Evolutionary conservation across 106 monocot species (phyloP).

Genomic region (Acanthochlamys bracteata): DNA sequence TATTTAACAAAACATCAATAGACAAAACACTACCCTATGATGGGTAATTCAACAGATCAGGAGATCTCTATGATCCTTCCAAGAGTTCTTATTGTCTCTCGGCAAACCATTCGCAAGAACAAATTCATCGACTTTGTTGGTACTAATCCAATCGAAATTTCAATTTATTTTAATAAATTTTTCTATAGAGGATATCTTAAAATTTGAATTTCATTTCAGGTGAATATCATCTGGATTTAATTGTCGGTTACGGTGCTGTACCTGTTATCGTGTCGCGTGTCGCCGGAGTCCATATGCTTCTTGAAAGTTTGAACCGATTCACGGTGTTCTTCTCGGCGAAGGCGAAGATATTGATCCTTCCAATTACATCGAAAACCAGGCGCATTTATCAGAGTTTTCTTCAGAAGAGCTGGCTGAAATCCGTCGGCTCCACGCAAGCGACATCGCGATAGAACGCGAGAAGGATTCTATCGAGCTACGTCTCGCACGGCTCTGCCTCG

Average conservation of each 20-base stretch:
- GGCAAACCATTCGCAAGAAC: constrained; percentile 90
- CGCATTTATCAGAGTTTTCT: constrained; percentile 31
- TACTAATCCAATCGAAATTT: constrained; percentile 4
- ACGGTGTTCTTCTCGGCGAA: constrained; percentile 92
- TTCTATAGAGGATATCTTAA: background rate
- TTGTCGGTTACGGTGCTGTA: constrained; percentile 77
- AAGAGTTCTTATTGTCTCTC: constrained; percentile 86
- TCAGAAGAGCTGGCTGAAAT: constrained; percentile 52
- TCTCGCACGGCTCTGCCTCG: constrained; percentile 78
- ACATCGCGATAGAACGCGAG: constrained; percentile 62
- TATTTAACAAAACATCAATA: background rate
- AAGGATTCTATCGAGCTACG: constrained; percentile 90
- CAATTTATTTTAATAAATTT: background rate
- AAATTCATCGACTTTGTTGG: constrained; percentile 98
- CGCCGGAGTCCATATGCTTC: constrained; percentile 71
- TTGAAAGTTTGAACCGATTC: constrained; percentile 94
- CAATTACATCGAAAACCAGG: constrained; percentile 27
- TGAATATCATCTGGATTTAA: constrained; percentile 88
- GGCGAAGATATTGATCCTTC: constrained; percentile 93
- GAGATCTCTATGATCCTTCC: constrained; percentile 68
- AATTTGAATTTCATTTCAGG: constrained; percentile 25
- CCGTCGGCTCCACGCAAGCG: constrained; percentile 55
- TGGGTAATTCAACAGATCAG: too few species aligned
- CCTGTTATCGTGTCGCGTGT: constrained; percentile 89
- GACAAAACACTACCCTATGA: background rate